Percentiles rank a stretch among this genome's conserved stretches.
These are phyloP conservation scores for Cytospora mali DNA, from an alignment of 2,329 filamentous ascomycete genomes.

Conservation along the genomic window DNA sequence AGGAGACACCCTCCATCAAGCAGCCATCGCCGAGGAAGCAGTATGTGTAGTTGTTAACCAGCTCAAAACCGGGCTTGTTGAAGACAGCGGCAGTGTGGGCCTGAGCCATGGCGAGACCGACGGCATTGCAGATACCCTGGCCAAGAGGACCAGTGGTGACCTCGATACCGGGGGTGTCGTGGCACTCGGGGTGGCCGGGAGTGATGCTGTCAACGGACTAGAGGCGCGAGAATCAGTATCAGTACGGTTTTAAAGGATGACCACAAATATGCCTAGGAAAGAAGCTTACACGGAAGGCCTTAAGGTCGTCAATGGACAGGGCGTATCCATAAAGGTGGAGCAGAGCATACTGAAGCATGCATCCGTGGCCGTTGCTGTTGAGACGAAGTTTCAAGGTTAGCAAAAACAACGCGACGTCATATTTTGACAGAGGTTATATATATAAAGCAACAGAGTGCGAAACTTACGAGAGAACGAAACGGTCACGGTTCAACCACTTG, in stretches of 20 bases:
- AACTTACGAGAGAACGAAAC: conserved; percentile 98
- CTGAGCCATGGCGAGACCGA: conserved; percentile 96
- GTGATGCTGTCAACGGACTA: conserved; percentile 71
- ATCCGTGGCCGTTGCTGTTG: conserved; percentile 90
- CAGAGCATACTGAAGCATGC: conserved; percentile 99
- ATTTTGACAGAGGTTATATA: conserved; percentile 12
- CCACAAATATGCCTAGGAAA: background rate
- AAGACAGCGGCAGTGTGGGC: conserved; percentile 86
- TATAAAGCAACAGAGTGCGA: conserved; percentile 4
- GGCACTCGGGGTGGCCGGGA: conserved; percentile 92
- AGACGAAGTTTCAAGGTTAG: conserved; percentile 7
- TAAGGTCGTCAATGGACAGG: conserved; percentile 86
- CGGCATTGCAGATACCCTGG: conserved; percentile 95
- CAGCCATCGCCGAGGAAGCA: conserved; percentile 97
- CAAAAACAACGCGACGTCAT: background rate
- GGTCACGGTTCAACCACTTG: conserved; percentile 94
- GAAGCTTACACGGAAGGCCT: conserved; percentile 84
- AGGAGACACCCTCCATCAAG: conserved; percentile 96
- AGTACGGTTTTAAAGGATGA: background rate
- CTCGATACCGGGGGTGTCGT: conserved; percentile 95
- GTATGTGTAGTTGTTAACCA: conserved; percentile 97
- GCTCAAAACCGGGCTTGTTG: conserved; percentile 93
- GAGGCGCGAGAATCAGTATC: background rate
- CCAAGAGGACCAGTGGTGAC: conserved; percentile 98
- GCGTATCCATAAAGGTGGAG: conserved; percentile 95